Evolutionary conservation across 768 basidiomycete genomes (phyloP), one percentile per base, ranked within the genome.

Genomic region (Amanita rubescens): DNA sequence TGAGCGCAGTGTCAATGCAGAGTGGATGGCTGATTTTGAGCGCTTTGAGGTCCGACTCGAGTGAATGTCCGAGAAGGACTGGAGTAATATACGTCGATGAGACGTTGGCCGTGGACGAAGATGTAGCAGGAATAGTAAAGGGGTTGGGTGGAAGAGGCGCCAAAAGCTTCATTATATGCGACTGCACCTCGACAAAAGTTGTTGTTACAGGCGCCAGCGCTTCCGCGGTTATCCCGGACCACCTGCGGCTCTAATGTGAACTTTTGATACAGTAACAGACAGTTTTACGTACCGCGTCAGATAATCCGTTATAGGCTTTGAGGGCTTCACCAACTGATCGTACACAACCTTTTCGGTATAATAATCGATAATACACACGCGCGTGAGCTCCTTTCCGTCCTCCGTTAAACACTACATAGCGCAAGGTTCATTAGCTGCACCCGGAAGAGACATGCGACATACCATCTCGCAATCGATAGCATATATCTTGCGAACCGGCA

Each of bases 381-480:
- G 75, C 1, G 94, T 85, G 12, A 98, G 76, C 64, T 92, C 91
- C 59, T 90, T 93, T 8, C 94, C 94, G 51, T 89, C 87, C 62
- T 87, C 87, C 1, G 94, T 94, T 66, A 86, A 59, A 64, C 94
- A 95, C 94, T 96, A 58, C 30, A 32, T 19, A 41, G 0, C 49
- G n/a, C n/a, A n/a, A n/a, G n/a, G n/a, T n/a, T n/a, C n/a, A 54
- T 39, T 43, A 44, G 37, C 51, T 37, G 37, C 42, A 10, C 48
- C 20, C 44, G n/a, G 32, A 19, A 17, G 43, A 45, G 4, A 47
- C 46, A 15, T 10, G 33, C 20, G 30, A n/a, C 80, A 50, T 55
- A 91, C 94, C 95, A 97, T 97, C 67, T 97, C 95, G 67, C 95
- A 98, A 74, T 99, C 95, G 44, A 99, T 79, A 0, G 91, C 90